Evolutionary conservation across 768 basidiomycete species (phyloP).

Genomic region (Sporobolomyces roseus): DNA sequence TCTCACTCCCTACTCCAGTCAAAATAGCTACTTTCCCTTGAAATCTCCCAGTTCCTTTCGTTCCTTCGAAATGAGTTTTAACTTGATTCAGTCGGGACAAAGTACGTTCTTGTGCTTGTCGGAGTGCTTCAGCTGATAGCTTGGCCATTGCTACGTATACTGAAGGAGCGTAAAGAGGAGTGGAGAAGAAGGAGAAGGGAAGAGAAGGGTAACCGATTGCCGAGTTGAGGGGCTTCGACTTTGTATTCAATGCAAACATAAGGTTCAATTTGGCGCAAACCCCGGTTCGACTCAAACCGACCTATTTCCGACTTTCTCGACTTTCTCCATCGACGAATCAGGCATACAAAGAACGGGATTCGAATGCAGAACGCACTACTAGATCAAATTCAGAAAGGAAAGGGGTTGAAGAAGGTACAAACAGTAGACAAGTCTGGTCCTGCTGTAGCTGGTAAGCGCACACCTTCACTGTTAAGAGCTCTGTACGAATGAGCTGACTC

Average conservation of each 20-base stretch:
- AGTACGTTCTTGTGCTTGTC: slow-evolving; percentile 53
- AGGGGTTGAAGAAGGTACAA: slow-evolving; percentile 37
- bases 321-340: not conserved
- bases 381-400: slow-evolving; percentile 36
- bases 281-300: too few relatives aligned
- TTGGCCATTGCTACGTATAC: not conserved
- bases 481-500: not conserved
- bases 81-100: slow-evolving; percentile 65
- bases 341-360: not conserved
- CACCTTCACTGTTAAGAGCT: too few relatives aligned
- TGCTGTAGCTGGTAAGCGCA: slow-evolving; percentile 16
- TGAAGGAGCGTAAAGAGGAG: not conserved
- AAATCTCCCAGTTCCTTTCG: slow-evolving; percentile 59
- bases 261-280: too few relatives aligned
- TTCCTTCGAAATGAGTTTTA: slow-evolving; percentile 61
- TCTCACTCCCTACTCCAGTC: slow-evolving; percentile 79
- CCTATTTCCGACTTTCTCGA: too few relatives aligned
- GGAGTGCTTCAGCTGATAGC: not conserved
- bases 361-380: slow-evolving; percentile 34
- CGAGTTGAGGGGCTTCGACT: not conserved
- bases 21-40: slow-evolving; percentile 77
- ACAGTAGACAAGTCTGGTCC: slow-evolving; percentile 24
- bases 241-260: too few relatives aligned
- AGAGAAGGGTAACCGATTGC: slow-evolving; percentile 4
- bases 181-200: not conserved